A percentile compares a stretch with the other conserved stretches of the same genome.
phyloP scores from a whole-genome alignment of 257 asterid species.

The Voacanga thouarsii region DNA sequence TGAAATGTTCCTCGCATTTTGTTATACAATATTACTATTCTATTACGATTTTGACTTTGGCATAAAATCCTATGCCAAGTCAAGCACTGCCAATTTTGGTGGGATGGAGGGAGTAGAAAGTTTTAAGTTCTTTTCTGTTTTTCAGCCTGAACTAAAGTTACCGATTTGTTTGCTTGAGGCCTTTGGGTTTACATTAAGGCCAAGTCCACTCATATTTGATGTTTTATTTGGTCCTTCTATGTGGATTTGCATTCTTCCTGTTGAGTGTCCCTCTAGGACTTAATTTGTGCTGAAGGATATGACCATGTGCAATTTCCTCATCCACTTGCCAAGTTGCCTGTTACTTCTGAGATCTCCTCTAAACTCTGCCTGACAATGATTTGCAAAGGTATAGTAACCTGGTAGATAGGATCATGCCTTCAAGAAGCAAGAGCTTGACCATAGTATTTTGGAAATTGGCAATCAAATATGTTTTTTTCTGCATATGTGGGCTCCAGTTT shows the following conservation, averaged over 20 bases:
- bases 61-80: too few species aligned
- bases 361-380: neutral
- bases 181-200: neutral
- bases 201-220: neutral
- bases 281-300: neutral
- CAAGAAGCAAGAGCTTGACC: neutral
- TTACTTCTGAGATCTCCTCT: neutral
- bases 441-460: neutral
- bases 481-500: neutral
- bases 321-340: neutral
- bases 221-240: neutral
- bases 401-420: neutral
- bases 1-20: too few species aligned
- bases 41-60: too few species aligned
- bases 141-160: neutral
- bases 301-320: neutral
- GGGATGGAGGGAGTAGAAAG: neutral
- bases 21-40: too few species aligned
- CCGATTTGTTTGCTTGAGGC: neutral
- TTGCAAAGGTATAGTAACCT: slow-evolving; percentile 1
- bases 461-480: neutral
- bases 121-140: neutral
- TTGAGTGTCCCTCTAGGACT: neutral
- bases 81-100: too few species aligned
- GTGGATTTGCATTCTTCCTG: neutral